These are phyloP conservation scores for Zygnema cylindricum DNA, from an alignment of 139 green algal species.

Conservation along the genomic window DNA sequence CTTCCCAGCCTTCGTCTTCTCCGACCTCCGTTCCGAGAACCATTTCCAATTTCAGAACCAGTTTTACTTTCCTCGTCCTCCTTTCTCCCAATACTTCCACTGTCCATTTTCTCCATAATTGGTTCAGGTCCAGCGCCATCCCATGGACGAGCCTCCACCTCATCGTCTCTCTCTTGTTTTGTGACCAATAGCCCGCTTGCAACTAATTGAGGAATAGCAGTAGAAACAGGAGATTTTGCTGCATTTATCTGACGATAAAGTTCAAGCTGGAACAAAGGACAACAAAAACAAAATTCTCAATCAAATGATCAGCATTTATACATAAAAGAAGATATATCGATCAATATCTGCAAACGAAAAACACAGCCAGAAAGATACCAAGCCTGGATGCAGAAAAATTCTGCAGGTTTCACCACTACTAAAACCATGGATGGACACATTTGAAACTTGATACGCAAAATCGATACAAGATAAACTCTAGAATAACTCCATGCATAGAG, in stretches of 20 bases:
- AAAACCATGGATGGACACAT: too few relatives aligned
- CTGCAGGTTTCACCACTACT: too few relatives aligned
- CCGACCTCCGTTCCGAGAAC: not conserved
- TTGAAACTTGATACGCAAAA: too few relatives aligned
- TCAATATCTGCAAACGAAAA: too few relatives aligned
- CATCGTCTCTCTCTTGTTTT: not conserved
- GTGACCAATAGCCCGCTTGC: conserved; percentile 1
- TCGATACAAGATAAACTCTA: too few relatives aligned
- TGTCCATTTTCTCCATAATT: not conserved
- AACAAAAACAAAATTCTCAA: too few relatives aligned
- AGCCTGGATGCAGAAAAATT: too few relatives aligned
- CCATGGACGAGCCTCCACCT: not conserved
- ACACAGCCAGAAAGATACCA: too few relatives aligned
- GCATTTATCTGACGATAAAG: not conserved
- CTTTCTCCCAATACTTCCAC: not conserved
- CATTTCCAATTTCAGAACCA: conserved; percentile 14
- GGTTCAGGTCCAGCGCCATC: not conserved
- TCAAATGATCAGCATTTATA: too few relatives aligned
- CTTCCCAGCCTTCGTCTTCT: conserved; percentile 1
- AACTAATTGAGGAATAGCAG: not conserved
- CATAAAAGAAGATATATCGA: too few relatives aligned
- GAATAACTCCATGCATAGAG: too few relatives aligned
- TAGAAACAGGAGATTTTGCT: not conserved
- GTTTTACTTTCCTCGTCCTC: conserved; percentile 17
- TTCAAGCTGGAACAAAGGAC: not conserved